These are phyloP conservation scores for Stephania japonica DNA, from an alignment of 164 flowering plant species.

Conservation along the genomic window DNA sequence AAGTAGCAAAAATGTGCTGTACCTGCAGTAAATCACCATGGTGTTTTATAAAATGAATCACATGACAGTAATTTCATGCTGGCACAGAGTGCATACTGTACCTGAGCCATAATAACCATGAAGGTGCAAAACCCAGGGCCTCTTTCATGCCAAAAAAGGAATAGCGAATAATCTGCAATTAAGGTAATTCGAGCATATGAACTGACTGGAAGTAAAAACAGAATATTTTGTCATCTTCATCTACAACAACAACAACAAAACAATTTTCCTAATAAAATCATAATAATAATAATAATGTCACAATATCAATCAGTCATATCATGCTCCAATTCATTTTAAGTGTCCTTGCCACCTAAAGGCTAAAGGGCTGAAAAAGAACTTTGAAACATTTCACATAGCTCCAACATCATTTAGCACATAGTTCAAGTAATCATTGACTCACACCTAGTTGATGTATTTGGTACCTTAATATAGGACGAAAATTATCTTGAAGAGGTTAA, in stretches of 20 bases:
- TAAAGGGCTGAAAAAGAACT: not conserved
- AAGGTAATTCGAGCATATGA: constrained; percentile 7
- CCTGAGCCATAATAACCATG: constrained; percentile 96
- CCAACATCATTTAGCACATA: not conserved
- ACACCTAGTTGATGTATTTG: too few species aligned
- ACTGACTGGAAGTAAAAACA: not conserved
- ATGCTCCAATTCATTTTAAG: not conserved
- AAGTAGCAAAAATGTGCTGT: constrained; percentile 79
- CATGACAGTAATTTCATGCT: not conserved
- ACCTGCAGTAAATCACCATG: constrained; percentile 46
- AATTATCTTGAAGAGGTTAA: not conserved
- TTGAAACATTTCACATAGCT: not conserved
- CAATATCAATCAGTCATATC: not conserved
- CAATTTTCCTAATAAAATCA: not conserved
- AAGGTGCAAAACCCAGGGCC: constrained; percentile 77
- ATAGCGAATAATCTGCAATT: constrained; percentile 68
- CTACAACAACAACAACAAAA: not conserved
- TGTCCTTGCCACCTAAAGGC: not conserved
- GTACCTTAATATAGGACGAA: not conserved
- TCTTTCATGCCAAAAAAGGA: constrained; percentile 90
- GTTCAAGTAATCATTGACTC: not conserved
- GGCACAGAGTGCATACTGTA: constrained; percentile 32
- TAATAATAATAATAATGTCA: not conserved
- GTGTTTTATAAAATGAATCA: constrained; percentile 11
- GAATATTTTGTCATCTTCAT: not conserved